Evolutionary conservation across 768 basidiomycete species (phyloP).

Genomic region (Leccinum barrowsii): DNA sequence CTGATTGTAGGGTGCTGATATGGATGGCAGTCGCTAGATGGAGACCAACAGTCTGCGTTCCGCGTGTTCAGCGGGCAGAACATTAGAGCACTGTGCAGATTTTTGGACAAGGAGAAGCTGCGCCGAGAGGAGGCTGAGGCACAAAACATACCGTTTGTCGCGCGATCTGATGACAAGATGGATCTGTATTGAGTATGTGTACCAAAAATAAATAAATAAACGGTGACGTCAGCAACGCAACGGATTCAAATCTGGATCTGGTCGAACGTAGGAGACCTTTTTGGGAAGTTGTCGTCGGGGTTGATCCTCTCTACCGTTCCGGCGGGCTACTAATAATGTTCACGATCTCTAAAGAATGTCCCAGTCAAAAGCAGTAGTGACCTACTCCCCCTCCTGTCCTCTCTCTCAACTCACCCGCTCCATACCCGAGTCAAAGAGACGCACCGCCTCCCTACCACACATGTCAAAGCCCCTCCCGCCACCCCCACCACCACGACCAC

Average conservation of each 20-base stretch:
- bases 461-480: constrained; percentile 25
- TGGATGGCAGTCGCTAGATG: constrained; percentile 52
- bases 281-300: constrained; percentile 3
- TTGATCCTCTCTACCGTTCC: not conserved
- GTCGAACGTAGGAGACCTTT: constrained; percentile 3
- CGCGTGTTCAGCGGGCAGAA: constrained; percentile 77
- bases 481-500: not conserved
- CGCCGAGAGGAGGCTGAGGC: constrained; percentile 57
- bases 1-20: constrained; percentile 2
- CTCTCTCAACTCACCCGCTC: not conserved
- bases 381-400: not conserved
- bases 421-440: constrained; percentile 8
- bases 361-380: not conserved
- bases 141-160: constrained; percentile 53
- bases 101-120: constrained; percentile 67
- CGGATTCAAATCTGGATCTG: constrained; percentile 3
- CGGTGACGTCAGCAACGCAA: constrained; percentile 16
- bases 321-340: not conserved
- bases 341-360: constrained; percentile 5
- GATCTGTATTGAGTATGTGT: constrained; percentile 48
- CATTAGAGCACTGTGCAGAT: constrained; percentile 55
- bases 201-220: not conserved
- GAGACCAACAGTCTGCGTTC: constrained; percentile 65
- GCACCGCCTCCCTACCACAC: constrained; percentile 42
- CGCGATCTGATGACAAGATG: constrained; percentile 61